Conservation (phyloP, 2,329 filamentous ascomycete genomes). For the Zasmidium cellare region DNA sequence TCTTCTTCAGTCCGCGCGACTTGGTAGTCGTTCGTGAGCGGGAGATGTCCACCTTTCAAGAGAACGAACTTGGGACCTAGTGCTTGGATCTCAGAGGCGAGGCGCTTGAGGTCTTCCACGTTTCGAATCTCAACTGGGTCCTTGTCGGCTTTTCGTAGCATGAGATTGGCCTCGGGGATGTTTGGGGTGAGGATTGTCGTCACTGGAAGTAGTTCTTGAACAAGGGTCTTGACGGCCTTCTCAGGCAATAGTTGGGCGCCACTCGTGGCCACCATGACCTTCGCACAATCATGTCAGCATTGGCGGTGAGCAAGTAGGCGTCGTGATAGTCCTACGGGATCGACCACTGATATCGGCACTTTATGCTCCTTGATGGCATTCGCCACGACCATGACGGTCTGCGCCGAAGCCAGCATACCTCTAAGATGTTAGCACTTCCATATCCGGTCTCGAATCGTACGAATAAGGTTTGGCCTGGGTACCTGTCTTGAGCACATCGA, state of each 20-base stretch:
- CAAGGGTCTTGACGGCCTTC: constrained; percentile 63
- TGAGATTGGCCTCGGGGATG: constrained; percentile 69
- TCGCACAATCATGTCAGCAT: constrained; percentile 7
- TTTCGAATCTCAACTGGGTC: constrained; percentile 51
- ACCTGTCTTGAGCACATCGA: constrained; percentile 93
- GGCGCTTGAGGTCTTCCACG: constrained; percentile 65
- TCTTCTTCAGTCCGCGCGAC: constrained; percentile 61
- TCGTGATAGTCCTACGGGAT: constrained; percentile 61
- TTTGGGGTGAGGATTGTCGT: constrained; percentile 76
- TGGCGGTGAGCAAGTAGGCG: background rate
- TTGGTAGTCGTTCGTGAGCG: constrained; percentile 64
- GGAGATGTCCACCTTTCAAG: constrained; percentile 88
- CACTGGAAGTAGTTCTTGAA: constrained; percentile 61
- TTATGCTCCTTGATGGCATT: constrained; percentile 60
- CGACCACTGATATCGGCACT: constrained; percentile 64
- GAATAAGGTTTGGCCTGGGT: constrained; percentile 27
- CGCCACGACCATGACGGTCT: constrained; percentile 69
- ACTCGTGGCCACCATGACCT: constrained; percentile 94
- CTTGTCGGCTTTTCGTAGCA: constrained; percentile 57
- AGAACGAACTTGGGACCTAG: constrained; percentile 80
- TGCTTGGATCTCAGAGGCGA: constrained; percentile 65
- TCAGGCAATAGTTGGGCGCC: constrained; percentile 68
- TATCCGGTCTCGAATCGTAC: background rate
- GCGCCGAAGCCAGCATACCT: constrained; percentile 81
- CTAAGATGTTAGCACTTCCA: constrained; percentile 15